Base-by-base conservation (phyloP, 1,284 basidiomycete genomes). In the Marasmius tenuissimus region DNA sequence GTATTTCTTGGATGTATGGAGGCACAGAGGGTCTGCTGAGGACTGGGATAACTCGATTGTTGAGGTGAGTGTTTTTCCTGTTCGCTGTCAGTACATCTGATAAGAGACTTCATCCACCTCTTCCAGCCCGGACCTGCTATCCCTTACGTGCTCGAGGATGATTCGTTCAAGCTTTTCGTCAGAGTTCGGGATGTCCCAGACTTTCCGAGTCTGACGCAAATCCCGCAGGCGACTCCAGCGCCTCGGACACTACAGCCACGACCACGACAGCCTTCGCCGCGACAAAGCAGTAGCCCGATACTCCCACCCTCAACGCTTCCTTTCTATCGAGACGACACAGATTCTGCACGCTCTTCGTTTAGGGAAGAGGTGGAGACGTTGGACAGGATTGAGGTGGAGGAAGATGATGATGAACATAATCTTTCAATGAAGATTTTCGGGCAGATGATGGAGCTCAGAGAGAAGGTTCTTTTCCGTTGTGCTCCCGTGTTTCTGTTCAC, bases 1-100 rank as follows among this genome's bases (percentile, higher is more conserved):
- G 22, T 55, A 35, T 38, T 60, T 55, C 37, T 33, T 60, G 18
- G 40, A 35, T 47, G 34, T 48, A n/a, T 54, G 52, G 52, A 20
- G 37, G 18, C 33, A 60, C n/a, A 33, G 18, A 34, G 16, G 35
- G 14, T 12, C 5, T 37, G 27, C 5, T 33, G 57, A 49, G 11
- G 45, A 49, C 12, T 47, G 45, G 42, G 42, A 47, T 35, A 48
- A 18, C 16, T 34, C 38, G 27, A 54, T 18, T 3, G 45, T 58
- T 9, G 16, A 58, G 57, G 57, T 58, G 10, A 33, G 33, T 45
- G 14, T 27, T 58, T n/a, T 16, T 11, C 14, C 22, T 49, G 35
- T 14, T 22, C n/a, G 4, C 5, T 22, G 9, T 58, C 16, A 6
- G 16, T 20, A 16, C n/a, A 49, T 33, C 20, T 14, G 37, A 10